phyloP scores from a whole-genome alignment of 2,329 filamentous ascomycete genomes.

The Neofusicoccum cordaticola region DNA sequence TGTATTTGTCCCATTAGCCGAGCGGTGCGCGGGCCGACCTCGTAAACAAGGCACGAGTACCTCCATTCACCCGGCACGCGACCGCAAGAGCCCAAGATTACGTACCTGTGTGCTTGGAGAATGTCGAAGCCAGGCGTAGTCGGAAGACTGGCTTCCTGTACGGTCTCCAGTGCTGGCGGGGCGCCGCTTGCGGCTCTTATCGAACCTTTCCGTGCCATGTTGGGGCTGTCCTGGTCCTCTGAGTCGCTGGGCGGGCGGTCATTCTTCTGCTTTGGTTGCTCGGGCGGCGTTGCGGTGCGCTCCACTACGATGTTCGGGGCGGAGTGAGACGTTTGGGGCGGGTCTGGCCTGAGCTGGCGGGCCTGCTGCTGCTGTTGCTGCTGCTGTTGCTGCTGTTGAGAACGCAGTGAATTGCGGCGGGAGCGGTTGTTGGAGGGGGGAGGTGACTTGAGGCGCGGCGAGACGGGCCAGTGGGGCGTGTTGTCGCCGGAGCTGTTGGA shows the following conservation, averaged over 20 bases:
- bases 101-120: constrained; percentile 25
- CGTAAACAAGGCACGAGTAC: neutral
- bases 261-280: constrained; percentile 35
- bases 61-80: neutral
- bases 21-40: neutral
- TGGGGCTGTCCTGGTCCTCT: constrained; percentile 35
- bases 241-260: constrained; percentile 27
- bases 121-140: constrained; percentile 60
- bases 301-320: constrained; percentile 47
- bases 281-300: constrained; percentile 20
- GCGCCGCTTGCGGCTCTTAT: constrained; percentile 56
- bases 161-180: constrained; percentile 74
- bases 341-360: constrained; percentile 8
- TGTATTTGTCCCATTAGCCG: neutral
- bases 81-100: neutral
- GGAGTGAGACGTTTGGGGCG: constrained; percentile 20
- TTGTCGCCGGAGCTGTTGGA: constrained; percentile 45
- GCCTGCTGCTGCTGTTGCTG: constrained; percentile 19
- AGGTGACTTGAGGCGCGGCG: constrained; percentile 73
- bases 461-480: constrained; percentile 71
- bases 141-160: constrained; percentile 79
- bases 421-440: constrained; percentile 55
- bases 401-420: constrained; percentile 41
- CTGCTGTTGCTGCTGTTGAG: constrained; percentile 27
- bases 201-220: constrained; percentile 35